phyloP scores from a whole-genome alignment of 2,329 filamentous ascomycete species.

The Ophidiomyces ophidiicola region DNA sequence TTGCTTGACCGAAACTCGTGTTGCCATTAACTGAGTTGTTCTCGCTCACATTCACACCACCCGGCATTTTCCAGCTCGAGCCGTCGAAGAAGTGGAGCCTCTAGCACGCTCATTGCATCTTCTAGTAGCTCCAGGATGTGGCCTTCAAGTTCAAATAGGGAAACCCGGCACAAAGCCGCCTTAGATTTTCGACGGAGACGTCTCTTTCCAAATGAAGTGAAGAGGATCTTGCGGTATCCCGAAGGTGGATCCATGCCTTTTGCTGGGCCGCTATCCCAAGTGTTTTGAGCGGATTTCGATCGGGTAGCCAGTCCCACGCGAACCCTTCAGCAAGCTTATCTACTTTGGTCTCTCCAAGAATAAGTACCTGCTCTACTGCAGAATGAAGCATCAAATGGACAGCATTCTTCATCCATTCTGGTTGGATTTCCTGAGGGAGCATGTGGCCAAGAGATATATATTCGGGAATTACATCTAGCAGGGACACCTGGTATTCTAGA shows the following conservation, averaged over 20 bases:
- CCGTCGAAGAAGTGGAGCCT: slow-evolving; percentile 40
- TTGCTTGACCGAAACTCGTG: background rate
- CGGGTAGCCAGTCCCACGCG: slow-evolving; percentile 25
- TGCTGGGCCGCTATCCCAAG: background rate
- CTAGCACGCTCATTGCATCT: slow-evolving; percentile 32
- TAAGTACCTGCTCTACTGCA: slow-evolving; percentile 37
- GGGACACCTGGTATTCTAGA: slow-evolving; percentile 17
- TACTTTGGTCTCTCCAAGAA: slow-evolving; percentile 26
- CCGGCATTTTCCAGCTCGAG: slow-evolving; percentile 41
- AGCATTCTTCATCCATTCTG: slow-evolving; percentile 36
- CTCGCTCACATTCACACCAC: background rate
- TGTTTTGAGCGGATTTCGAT: background rate
- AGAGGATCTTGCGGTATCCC: slow-evolving; percentile 13
- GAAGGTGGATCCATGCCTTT: background rate
- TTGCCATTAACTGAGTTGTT: background rate
- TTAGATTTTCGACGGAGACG: slow-evolving; percentile 20
- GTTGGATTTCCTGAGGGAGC: slow-evolving; percentile 23
- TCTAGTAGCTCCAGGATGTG: slow-evolving; percentile 33
- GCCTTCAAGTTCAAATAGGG: slow-evolving; percentile 29
- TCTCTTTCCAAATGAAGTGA: slow-evolving; percentile 12
- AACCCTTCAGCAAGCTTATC: slow-evolving; percentile 35
- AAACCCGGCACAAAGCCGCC: slow-evolving; percentile 21
- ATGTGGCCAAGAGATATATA: slow-evolving; percentile 40
- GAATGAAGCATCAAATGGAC: slow-evolving; percentile 41
- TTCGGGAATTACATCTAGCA: slow-evolving; percentile 35